A percentile compares a stretch with the other conserved stretches of the same genome.
Conservation (phyloP, 495 filamentous ascomycete genomes). For the Endocarpon pusillum region DNA sequence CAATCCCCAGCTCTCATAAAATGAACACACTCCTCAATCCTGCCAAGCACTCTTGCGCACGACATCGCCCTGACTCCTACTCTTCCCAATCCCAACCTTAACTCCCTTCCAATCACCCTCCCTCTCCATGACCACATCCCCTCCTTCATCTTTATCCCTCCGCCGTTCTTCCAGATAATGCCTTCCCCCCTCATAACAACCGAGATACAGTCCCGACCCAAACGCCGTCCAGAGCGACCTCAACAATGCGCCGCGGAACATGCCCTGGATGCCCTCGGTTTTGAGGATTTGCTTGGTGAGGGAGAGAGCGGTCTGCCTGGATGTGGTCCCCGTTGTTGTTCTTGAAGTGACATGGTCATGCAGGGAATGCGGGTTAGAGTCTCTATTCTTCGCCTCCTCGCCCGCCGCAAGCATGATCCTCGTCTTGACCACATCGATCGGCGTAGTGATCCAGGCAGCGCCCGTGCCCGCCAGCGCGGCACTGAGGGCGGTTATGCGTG, state of each 20-base stretch:
- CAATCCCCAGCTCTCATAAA: no score
- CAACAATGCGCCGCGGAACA: constrained; percentile 63
- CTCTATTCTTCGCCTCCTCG: constrained; percentile 8
- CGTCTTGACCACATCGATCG: constrained; percentile 74
- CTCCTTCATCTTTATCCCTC: constrained; percentile 14
- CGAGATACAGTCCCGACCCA: constrained; percentile 68
- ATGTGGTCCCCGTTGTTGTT: not conserved
- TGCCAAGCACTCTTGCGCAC: constrained; percentile 1
- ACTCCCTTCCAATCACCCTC: constrained; percentile 14
- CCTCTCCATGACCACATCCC: constrained; percentile 19
- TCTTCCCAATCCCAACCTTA: constrained; percentile 1
- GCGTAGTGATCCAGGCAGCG: constrained; percentile 58
- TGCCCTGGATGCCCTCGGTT: constrained; percentile 47
- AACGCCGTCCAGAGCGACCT: constrained; percentile 67
- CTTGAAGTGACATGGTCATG: constrained; percentile 7
- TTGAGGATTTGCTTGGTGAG: constrained; percentile 44
- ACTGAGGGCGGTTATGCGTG: constrained; percentile 47
- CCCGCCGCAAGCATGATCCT: constrained; percentile 48
- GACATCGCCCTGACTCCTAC: not conserved
- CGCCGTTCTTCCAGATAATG: constrained; percentile 45
- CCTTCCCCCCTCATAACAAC: constrained; percentile 67
- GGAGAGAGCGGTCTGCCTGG: constrained; percentile 20
- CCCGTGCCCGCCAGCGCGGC: constrained; percentile 53
- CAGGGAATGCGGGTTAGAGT: no score
- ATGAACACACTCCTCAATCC: no score